Conservation (phyloP, 805 yeast genomes). For the Lipomyces chichibuensis region DNA sequence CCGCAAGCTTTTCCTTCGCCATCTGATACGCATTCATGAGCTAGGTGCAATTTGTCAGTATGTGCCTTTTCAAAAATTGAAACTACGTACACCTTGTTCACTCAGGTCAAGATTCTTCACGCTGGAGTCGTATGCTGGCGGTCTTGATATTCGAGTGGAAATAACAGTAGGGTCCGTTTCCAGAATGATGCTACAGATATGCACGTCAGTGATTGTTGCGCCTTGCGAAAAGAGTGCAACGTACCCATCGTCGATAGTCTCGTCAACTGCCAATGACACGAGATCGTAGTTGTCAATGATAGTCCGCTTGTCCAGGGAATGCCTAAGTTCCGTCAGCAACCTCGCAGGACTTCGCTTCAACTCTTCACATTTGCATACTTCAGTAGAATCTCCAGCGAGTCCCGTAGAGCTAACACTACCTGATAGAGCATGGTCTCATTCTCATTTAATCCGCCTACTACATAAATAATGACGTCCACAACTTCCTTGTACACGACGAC, state of each 20-base stretch:
- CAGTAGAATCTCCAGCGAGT: constrained; percentile 77
- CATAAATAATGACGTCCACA: constrained; percentile 70
- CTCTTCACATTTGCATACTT: constrained; percentile 44
- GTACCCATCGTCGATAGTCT: constrained; percentile 78
- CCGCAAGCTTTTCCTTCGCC: constrained; percentile 34
- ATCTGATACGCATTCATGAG: constrained; percentile 35
- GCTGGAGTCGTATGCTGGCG: constrained; percentile 69
- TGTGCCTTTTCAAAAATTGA: constrained; percentile 12
- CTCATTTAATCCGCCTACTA: constrained; percentile 77
- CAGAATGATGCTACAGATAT: constrained; percentile 61
- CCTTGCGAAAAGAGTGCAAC: too few relatives aligned
- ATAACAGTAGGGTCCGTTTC: constrained; percentile 88
- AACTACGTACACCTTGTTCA: constrained; percentile 51
- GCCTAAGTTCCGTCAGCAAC: constrained; percentile 24
- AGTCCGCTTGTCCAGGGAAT: constrained; percentile 73
- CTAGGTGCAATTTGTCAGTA: constrained; percentile 16
- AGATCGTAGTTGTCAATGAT: constrained; percentile 82
- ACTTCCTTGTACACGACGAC: constrained; percentile 84
- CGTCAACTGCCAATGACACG: constrained; percentile 85
- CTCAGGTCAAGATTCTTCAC: constrained; percentile 46
- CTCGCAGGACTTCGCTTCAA: neutral
- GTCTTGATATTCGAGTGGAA: constrained; percentile 86
- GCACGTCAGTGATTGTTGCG: neutral
- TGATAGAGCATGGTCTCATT: constrained; percentile 81
- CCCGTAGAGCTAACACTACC: constrained; percentile 74